Conservation (phyloP, 2,329 filamentous ascomycete genomes). For the Lojkania enalia region DNA sequence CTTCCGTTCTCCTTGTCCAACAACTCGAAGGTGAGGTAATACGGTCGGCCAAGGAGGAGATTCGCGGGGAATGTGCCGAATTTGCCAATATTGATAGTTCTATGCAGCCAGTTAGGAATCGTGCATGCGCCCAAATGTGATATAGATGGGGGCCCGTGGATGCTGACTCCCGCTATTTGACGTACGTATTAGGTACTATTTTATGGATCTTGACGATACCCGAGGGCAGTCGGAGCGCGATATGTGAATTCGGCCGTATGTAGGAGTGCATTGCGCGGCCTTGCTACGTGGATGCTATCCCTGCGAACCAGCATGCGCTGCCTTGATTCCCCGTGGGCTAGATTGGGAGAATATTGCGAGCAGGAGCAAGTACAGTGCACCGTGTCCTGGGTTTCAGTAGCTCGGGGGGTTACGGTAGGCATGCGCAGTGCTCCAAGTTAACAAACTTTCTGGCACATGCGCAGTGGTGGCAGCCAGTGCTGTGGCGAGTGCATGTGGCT, state of each 20-base stretch:
- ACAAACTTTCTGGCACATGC: no score
- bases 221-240: constrained; percentile 61
- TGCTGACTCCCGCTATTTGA: constrained; percentile 45
- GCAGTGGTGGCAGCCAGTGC: no score
- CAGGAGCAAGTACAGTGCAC: no score
- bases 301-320: background rate
- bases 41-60: constrained; percentile 86
- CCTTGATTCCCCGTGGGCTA: background rate
- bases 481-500: background rate
- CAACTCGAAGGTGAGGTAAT: constrained; percentile 88
- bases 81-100: constrained; percentile 86
- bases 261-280: constrained; percentile 47
- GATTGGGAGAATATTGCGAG: background rate
- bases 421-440: no score
- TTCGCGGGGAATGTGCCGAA: constrained; percentile 90
- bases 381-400: no score
- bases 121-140: background rate
- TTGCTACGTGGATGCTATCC: background rate
- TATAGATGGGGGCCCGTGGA: constrained; percentile 13
- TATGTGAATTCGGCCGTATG: constrained; percentile 55
- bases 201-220: constrained; percentile 62
- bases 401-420: no score
- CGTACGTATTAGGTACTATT: constrained; percentile 67
- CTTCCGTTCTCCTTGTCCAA: constrained; percentile 68
- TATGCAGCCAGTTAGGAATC: constrained; percentile 46